Evolutionary conservation across 73 alveolate genomes (phyloP), one percentile per base, ranked within the genome.

Genomic region (Paramecium octaurelia): DNA sequence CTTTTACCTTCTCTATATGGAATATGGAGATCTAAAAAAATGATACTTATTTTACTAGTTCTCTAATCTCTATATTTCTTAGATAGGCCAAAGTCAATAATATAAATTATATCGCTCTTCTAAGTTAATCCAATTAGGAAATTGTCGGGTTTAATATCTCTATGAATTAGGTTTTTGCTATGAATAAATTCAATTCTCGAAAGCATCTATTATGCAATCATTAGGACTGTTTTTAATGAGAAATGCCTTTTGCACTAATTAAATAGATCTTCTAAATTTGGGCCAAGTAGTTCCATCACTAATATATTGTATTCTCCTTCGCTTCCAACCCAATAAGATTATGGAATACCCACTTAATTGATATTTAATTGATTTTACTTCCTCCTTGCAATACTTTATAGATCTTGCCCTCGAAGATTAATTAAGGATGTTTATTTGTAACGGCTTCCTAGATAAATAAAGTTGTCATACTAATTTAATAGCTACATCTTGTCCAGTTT

Each of bases 271-370:
- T 95, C 98, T 44, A 95, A 54, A 20, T 93, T 92, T 5, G 97
- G 97, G 1, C 98, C 98, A 59, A 95, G 71, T 60, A 94, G 70
- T n/a, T 95, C 98, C 50, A 95, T 84, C 12, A 95, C 95, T 85
- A 95, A 46, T 1, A 83, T 92, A 88, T 95, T 95, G 35, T 86
- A 94, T 16, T 95, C 97, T 46, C 97, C 98, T 95, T 96, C 98
- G 23, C 84, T 90, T 24, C 99, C 98, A 38, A 31, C 94, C 95
- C 97, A 97, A 85, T 94, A 87, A 21, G 97, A 96, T 85, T 94
- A 92, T 14, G 99, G 99, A 48, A 97, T 97, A 0, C 99, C 99
- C 29, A 91, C 95, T 89, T 36, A 70, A 11, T 64, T 8, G 5
- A 10, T 16, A 16, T 64, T 64, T 8, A 6, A 27, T 64, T 1